Conservation (phyloP, 1,139 yeast genomes). For the Magnusiomyces sp. region DNA sequence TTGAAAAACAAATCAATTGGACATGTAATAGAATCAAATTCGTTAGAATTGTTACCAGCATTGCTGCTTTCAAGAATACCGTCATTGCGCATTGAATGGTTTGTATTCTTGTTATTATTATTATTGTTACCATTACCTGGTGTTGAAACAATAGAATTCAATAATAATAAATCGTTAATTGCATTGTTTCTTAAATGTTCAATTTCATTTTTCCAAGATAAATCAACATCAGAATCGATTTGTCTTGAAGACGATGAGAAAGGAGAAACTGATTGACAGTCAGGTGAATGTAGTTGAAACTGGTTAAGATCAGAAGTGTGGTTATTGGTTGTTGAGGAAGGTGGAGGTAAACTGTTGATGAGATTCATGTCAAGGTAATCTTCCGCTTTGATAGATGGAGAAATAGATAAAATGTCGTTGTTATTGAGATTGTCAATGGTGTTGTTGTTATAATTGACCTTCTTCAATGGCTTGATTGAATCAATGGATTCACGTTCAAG, state of each 20-base stretch:
- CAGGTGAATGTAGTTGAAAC: neutral
- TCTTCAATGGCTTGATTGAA: no score
- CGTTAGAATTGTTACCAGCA: no score
- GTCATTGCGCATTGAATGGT: no score
- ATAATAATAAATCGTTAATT: slow-evolving; percentile 10
- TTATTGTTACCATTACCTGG: no score
- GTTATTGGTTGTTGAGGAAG: neutral
- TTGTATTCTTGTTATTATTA: no score
- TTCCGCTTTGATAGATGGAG: neutral
- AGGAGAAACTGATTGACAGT: neutral
- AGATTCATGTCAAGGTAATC: neutral
- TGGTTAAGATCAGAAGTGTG: neutral
- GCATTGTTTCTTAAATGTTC: slow-evolving; percentile 12
- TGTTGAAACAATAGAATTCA: slow-evolving; percentile 7
- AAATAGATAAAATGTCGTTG: neutral
- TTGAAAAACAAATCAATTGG: no score
- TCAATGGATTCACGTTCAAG: neutral
- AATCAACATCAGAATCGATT: neutral
- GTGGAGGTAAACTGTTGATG: neutral
- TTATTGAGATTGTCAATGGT: no score
- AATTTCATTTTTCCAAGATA: neutral
- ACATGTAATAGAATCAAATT: no score
- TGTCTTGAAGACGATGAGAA: neutral
- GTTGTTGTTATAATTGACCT: no score
- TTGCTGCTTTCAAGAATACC: no score